Evolutionary conservation across 1,139 yeast genomes (phyloP).

Genomic region (Diutina ranongensis): DNA sequence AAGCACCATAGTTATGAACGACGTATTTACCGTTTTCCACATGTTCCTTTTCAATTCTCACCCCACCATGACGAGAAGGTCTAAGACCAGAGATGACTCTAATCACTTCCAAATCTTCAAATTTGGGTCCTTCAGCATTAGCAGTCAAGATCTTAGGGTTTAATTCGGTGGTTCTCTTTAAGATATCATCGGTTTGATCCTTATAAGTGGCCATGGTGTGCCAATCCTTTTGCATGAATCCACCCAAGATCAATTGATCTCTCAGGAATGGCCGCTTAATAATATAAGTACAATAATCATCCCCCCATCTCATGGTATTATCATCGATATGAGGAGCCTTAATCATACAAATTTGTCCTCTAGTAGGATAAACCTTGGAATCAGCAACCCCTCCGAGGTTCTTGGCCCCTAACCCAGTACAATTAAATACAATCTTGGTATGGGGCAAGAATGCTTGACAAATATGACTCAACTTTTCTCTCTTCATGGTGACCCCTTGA

Average conservation of each 20-base stretch:
- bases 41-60: slow-evolving; percentile 44
- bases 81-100: slow-evolving; percentile 59
- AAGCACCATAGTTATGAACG: slow-evolving; percentile 60
- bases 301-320: slow-evolving; percentile 26
- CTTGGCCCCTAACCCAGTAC: slow-evolving; percentile 58
- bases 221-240: slow-evolving; percentile 38
- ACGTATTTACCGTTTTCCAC: slow-evolving; percentile 24
- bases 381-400: slow-evolving; percentile 37
- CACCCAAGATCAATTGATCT: slow-evolving; percentile 4
- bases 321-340: slow-evolving; percentile 43
- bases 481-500: slow-evolving; percentile 38
- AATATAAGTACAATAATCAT: slow-evolving; percentile 48
- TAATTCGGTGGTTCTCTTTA: slow-evolving; percentile 41
- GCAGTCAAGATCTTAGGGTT: slow-evolving; percentile 39
- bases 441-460: slow-evolving; percentile 32
- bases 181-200: slow-evolving; percentile 44
- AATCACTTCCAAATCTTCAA: slow-evolving; percentile 30
- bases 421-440: slow-evolving; percentile 39
- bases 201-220: slow-evolving; percentile 30
- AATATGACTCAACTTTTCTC: slow-evolving; percentile 37
- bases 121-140: slow-evolving; percentile 11
- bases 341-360: slow-evolving; percentile 61
- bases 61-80: slow-evolving; percentile 62
- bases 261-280: slow-evolving; percentile 40
- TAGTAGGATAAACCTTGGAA: slow-evolving; percentile 41